Conservation (phyloP, 441 rosid species). For the Manihot esculenta region DNA sequence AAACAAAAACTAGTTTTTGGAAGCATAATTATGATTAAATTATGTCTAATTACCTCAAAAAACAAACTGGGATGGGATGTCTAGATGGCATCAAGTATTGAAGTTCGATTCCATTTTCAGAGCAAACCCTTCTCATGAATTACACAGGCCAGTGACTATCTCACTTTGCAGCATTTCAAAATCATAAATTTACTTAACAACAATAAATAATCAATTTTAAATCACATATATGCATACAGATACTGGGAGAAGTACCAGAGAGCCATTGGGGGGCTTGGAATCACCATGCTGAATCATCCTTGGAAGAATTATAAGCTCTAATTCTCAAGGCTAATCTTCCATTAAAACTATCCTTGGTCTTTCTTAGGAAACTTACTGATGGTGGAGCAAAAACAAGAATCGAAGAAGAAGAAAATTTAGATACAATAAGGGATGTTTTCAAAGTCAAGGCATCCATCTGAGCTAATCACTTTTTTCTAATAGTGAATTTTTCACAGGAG, state of each 20-base stretch:
- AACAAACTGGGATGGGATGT: neutral
- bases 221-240: neutral
- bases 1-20: neutral
- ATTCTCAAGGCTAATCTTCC: slow-evolving; percentile 41
- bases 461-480: neutral
- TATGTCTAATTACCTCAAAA: neutral
- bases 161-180: neutral
- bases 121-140: neutral
- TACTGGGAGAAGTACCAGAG: slow-evolving; percentile 41
- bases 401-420: slow-evolving; percentile 25
- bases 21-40: neutral
- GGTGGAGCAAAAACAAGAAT: slow-evolving; percentile 27
- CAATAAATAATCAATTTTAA: neutral
- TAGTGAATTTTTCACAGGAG: neutral
- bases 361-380: slow-evolving; percentile 40
- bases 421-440: slow-evolving; percentile 35
- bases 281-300: slow-evolving; percentile 44
- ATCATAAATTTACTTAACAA: neutral
- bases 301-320: slow-evolving; percentile 65
- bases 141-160: too few relatives aligned
- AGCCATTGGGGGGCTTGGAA: slow-evolving; percentile 60
- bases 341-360: slow-evolving; percentile 19
- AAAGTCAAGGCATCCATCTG: slow-evolving; percentile 50
- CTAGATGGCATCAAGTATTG: neutral
- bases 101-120: neutral